Base-by-base conservation (phyloP, 345 rosid genomes). In the Anastatica hierochuntica region DNA sequence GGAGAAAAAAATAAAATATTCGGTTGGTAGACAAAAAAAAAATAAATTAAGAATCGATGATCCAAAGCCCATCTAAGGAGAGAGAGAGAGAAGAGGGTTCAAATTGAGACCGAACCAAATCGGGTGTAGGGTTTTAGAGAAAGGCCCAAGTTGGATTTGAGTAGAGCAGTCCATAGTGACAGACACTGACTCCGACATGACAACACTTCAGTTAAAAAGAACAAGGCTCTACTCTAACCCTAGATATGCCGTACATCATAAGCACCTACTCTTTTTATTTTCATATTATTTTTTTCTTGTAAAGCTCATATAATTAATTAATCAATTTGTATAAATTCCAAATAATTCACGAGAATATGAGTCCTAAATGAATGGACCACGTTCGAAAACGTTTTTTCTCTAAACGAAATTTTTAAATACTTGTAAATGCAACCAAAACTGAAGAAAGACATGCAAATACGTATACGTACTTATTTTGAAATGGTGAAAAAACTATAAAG, bases 191-290 rank as follows among this genome's bases (percentile, higher is more conserved):
- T 63, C 41, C 2, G 55, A 63, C 62, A 39, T 30, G 61, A 63
- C 68, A 63, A 55, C 38, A 39, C 49, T 39, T 12, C 12, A 39
- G 30, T 64, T 47, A n/a, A n/a, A n/a, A n/a, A n/a, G n/a, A n/a
- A 55, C 38, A 55, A 31, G 36, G 31, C 49, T 55, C 36, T 63
- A 40, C 38, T 21, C 62, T 63, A 46, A 42, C 54, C 62, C n/a
- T n/a, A n/a, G n/a, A n/a, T 54, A 46, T 54, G 68, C 62, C 68
- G 68, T 63, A 47, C 68, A 62, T 46, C 36, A 30, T 54, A 12
- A 49, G 61, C 61, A 63, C 43, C 42, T 46, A 29, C 68, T 15
- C 26, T 5, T 21, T 21, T 21, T 21, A 15, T 16, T 12, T 29
- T 33, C 67, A 19, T 40, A 52, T 18, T 21, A 6, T 13, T 14